These are phyloP conservation scores for Spirogloea muscicola DNA, from an alignment of 139 green algal genomes.

Conservation along the genomic window DNA sequence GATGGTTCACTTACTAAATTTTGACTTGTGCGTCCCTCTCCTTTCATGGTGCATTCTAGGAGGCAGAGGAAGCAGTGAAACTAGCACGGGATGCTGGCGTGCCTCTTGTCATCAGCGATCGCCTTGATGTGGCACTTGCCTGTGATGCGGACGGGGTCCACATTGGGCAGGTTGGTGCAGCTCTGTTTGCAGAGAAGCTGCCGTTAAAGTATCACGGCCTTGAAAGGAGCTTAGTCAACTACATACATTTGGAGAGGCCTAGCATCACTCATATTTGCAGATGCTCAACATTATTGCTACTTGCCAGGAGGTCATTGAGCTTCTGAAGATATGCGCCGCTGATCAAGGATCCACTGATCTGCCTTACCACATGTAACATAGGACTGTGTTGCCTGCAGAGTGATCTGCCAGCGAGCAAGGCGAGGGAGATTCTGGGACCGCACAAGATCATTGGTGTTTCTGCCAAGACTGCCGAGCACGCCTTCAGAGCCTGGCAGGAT, in stretches of 20 bases:
- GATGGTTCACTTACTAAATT: background rate
- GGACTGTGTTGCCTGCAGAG: no score
- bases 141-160: constrained; percentile 78
- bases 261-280: no score
- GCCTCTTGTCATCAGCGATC: constrained; percentile 89
- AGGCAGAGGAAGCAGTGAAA: constrained; percentile 27
- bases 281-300: no score
- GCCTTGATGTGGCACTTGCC: constrained; percentile 85
- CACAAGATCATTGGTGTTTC: constrained; percentile 79
- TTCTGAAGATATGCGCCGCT: no score
- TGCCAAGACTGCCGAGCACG: constrained; percentile 69
- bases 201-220: no score
- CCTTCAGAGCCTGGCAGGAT: constrained; percentile 53
- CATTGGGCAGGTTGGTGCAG: constrained; percentile 84
- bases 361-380: no score
- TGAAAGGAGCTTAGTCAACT: no score
- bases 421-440: constrained; percentile 63
- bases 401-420: constrained; percentile 68
- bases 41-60: no score
- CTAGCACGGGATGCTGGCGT: constrained; percentile 54
- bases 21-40: background rate
- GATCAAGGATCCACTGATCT: no score
- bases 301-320: no score
- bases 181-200: no score
- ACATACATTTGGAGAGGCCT: no score